phyloP scores from a whole-genome alignment of 2,329 filamentous ascomycete species.

The Verticillium isaacii region DNA sequence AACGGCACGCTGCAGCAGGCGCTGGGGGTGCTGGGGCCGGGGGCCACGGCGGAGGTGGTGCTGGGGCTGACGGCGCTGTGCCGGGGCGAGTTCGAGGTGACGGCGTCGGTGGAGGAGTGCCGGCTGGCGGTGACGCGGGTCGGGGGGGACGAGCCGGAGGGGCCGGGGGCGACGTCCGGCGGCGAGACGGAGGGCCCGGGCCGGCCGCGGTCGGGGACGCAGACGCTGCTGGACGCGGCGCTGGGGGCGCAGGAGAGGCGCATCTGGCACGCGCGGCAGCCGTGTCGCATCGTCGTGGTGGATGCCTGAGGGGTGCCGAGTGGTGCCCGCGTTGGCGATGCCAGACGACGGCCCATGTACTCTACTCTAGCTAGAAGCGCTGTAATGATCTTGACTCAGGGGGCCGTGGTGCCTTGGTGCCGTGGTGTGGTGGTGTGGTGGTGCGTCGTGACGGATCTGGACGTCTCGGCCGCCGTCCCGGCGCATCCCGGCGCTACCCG shows the following conservation, averaged over 20 bases:
- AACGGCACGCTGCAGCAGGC: conserved; percentile 77
- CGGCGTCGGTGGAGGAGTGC: conserved; percentile 77
- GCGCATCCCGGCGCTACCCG: neutral
- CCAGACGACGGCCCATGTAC: too few relatives aligned
- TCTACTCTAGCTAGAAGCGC: too few relatives aligned
- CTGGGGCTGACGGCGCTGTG: conserved; percentile 73
- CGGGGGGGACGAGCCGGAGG: conserved; percentile 28
- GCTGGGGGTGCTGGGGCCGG: conserved; percentile 57
- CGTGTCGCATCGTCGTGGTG: conserved; percentile 49
- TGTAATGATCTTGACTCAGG: neutral
- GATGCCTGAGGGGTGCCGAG: conserved; percentile 30
- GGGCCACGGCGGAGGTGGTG: conserved; percentile 53
- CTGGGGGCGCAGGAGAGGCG: conserved; percentile 56
- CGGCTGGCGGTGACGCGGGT: conserved; percentile 39
- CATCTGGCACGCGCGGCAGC: conserved; percentile 59
- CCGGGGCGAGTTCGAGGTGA: conserved; percentile 77
- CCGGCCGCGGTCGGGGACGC: conserved; percentile 46
- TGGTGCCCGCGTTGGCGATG: too few relatives aligned
- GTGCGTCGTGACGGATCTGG: neutral
- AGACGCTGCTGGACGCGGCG: conserved; percentile 53
- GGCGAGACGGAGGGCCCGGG: conserved; percentile 21
- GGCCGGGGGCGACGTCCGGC: conserved; percentile 35
- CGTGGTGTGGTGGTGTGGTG: neutral
- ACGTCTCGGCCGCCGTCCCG: neutral
- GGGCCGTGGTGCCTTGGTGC: too few relatives aligned